phyloP scores from a whole-genome alignment of 2,329 filamentous ascomycete species.

The Aureobasidium sp. region DNA sequence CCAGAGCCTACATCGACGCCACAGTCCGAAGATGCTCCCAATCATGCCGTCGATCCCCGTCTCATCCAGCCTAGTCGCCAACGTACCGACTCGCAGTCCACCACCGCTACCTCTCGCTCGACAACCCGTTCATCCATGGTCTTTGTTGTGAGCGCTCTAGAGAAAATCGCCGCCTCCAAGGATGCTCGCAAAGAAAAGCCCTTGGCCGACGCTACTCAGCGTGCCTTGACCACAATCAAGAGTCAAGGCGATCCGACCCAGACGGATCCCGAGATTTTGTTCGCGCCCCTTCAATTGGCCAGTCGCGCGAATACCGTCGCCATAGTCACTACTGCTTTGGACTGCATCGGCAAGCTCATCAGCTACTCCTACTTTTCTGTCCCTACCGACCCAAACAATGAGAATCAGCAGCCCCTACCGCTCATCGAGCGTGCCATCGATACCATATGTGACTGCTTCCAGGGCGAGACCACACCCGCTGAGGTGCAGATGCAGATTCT shows the following conservation, averaged over 20 bases:
- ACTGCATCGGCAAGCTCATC: constrained; percentile 98
- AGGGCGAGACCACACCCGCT: constrained; percentile 84
- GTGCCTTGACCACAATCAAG: constrained; percentile 79
- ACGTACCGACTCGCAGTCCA: constrained; percentile 56
- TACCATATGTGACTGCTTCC: constrained; percentile 98
- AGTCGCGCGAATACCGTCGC: constrained; percentile 79
- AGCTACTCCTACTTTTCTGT: constrained; percentile 97
- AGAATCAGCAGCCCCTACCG: constrained; percentile 45
- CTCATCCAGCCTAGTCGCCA: constrained; percentile 28
- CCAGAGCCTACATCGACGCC: background rate
- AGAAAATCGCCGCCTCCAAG: constrained; percentile 84
- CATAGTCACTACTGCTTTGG: constrained; percentile 81
- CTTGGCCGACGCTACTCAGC: constrained; percentile 72
- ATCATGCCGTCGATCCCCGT: constrained; percentile 1
- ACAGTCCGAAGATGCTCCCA: background rate
- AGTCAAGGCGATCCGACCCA: constrained; percentile 66
- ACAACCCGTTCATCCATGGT: constrained; percentile 81
- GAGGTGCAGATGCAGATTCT: constrained; percentile 97
- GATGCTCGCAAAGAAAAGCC: constrained; percentile 84
- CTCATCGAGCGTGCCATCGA: constrained; percentile 97
- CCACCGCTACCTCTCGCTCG: constrained; percentile 45
- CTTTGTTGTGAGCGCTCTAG: constrained; percentile 88
- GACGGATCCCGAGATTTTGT: constrained; percentile 86
- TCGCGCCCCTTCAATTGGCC: constrained; percentile 82
- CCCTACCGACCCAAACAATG: constrained; percentile 37